Evolutionary conservation across 169 alveolate species (phyloP).

Genomic region (Plasmodium vinckei): DNA sequence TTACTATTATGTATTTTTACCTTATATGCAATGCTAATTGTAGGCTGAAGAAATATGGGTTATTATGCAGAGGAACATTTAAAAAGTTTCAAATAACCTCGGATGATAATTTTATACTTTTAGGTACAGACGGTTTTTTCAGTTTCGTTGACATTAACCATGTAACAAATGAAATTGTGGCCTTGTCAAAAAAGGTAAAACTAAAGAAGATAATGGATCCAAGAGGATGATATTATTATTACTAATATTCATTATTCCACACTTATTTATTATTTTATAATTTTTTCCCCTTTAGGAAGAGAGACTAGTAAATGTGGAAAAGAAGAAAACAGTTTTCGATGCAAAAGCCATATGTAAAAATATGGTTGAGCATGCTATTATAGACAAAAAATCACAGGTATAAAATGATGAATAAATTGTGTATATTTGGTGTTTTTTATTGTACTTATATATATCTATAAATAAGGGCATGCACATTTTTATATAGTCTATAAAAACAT

Average conservation of each 20-base stretch:
- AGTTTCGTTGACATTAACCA: conserved; percentile 81
- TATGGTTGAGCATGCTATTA: conserved; percentile 84
- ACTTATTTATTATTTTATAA: neutral
- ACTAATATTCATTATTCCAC: neutral
- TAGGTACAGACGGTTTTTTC: conserved; percentile 99
- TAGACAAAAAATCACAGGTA: conserved; percentile 84
- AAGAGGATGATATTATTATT: neutral
- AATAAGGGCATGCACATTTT: neutral
- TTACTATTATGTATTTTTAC: no score
- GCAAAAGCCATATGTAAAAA: conserved; percentile 81
- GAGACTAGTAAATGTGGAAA: conserved; percentile 75
- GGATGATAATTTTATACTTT: conserved; percentile 92
- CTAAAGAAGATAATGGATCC: neutral
- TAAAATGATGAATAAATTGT: neutral
- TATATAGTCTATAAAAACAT: neutral
- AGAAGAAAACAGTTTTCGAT: conserved; percentile 71
- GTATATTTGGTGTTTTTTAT: neutral
- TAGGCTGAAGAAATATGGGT: conserved; percentile 88
- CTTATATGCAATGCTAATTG: neutral
- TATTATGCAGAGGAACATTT: conserved; percentile 85
- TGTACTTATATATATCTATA: neutral
- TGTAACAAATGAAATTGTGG: conserved; percentile 41
- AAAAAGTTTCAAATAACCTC: conserved; percentile 80
- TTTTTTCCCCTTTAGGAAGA: conserved; percentile 77
- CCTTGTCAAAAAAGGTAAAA: conserved; percentile 65